Evolutionary conservation across 345 rosid genomes (phyloP).

Genomic region (Gossypium mustelinum): DNA sequence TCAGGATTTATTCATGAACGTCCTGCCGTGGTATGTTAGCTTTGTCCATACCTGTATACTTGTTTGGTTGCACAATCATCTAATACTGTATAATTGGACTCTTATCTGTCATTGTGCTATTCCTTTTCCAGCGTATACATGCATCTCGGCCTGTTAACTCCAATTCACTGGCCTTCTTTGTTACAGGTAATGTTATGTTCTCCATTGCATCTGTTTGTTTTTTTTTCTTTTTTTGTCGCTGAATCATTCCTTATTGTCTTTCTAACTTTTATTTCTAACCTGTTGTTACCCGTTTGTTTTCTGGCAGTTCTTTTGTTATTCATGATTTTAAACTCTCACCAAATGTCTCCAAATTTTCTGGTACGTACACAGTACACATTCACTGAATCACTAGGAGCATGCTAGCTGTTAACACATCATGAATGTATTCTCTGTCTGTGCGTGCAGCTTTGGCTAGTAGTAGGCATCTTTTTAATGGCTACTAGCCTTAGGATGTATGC

Average conservation of each 20-base stretch:
- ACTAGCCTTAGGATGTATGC: slow-evolving; percentile 68
- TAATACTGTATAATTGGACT: not conserved
- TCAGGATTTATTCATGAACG: slow-evolving; percentile 46
- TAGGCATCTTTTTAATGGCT: slow-evolving; percentile 60
- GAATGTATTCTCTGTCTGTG: slow-evolving; percentile 3
- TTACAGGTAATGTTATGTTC: slow-evolving; percentile 42
- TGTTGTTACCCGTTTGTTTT: slow-evolving; percentile 17
- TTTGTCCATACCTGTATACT: not conserved
- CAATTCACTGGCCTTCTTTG: slow-evolving; percentile 61
- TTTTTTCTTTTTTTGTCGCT: not conserved
- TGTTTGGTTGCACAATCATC: not conserved
- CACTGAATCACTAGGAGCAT: not conserved
- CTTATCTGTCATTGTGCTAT: slow-evolving; percentile 4
- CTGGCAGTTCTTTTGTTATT: slow-evolving; percentile 62
- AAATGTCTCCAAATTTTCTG: slow-evolving; percentile 66
- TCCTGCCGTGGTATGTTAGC: slow-evolving; percentile 46
- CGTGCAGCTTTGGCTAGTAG: slow-evolving; percentile 65
- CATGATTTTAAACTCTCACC: slow-evolving; percentile 69
- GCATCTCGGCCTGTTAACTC: slow-evolving; percentile 52
- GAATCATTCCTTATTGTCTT: not conserved
- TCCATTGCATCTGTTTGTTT: not conserved
- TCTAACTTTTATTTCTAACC: slow-evolving; percentile 14
- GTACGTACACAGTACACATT: slow-evolving; percentile 29
- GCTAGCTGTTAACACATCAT: slow-evolving; percentile 6
- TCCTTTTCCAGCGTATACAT: slow-evolving; percentile 45